Conservation (phyloP, 2,329 filamentous ascomycete species). For the Pyrenophora graminea region DNA sequence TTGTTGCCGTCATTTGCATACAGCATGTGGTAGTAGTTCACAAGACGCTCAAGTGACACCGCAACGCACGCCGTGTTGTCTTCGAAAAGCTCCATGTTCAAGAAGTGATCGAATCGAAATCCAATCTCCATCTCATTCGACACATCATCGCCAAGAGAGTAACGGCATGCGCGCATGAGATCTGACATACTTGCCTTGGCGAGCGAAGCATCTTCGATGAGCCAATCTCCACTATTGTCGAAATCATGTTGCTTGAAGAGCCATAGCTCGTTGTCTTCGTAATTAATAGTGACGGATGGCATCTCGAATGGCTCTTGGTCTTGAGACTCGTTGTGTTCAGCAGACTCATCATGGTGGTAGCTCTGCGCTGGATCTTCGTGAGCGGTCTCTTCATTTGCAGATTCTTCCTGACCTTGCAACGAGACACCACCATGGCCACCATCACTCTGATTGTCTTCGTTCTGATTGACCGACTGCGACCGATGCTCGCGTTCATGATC, state of each 20-base stretch:
- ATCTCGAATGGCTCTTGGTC: constrained; percentile 16
- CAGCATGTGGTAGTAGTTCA: constrained; percentile 63
- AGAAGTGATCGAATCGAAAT: constrained; percentile 51
- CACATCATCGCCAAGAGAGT: constrained; percentile 60
- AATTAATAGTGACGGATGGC: constrained; percentile 36
- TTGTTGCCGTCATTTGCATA: constrained; percentile 62
- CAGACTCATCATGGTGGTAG: constrained; percentile 16
- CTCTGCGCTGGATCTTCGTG: constrained; percentile 10
- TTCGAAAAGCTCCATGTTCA: constrained; percentile 38
- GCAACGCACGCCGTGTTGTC: constrained; percentile 39
- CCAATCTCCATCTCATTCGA: constrained; percentile 56
- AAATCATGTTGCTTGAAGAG: constrained; percentile 38
- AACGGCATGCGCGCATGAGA: constrained; percentile 61
- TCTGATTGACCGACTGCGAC: not conserved
- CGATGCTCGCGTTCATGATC: not conserved
- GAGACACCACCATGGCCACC: constrained; percentile 20
- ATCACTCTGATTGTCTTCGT: constrained; percentile 11
- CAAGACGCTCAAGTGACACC: constrained; percentile 52
- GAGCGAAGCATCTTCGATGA: constrained; percentile 33
- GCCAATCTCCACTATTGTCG: constrained; percentile 37
- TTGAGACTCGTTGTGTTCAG: constrained; percentile 8
- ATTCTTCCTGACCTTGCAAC: constrained; percentile 15
- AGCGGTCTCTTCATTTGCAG: constrained; percentile 8
- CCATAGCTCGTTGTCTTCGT: constrained; percentile 36
- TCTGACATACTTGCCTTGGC: constrained; percentile 49